Evolutionary conservation across 345 rosid genomes (phyloP), one percentile per base, ranked within the genome.

Genomic region (Salix arbutifolia): DNA sequence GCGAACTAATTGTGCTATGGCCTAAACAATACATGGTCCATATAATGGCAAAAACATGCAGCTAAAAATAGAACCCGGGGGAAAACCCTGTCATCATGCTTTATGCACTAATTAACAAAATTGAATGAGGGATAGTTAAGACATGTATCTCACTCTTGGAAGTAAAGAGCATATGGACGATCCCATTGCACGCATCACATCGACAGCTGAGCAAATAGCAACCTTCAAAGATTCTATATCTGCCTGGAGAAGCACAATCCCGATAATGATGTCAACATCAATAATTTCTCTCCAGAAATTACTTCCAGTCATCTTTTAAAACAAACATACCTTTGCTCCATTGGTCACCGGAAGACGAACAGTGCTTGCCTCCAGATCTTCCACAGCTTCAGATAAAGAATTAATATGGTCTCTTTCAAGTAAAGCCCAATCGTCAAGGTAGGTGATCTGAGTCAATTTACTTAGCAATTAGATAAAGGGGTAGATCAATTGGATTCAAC

Each of bases 281-380:
- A 21, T n/a, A 79, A 40, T 69, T 71, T 75, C 78, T 35, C 74
- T 62, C 71, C 44, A 56, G 68, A 71, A 70, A 65, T 66, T 10
- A 70, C 61, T 35, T 33, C 40, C 60, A 26, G 12, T 48, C 5
- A 65, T 68, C 37, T 35, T 50, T 37, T 37, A 72, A 69, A 78
- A 80, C n/a, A 30, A 16, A 75, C 80, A 23, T 84, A 94, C 99
- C 89, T 86, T 87, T 86, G 98, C 91, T 78, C 97, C 98, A 73
- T 90, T 91, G 37, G 90, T 89, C 14, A 92, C 80, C 19, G 99
- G 99, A 82, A 96, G 86, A 61, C 94, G 97, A 69, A 90, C 89
- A 70, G 99, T 96, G 83, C 89, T 89, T 3, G 98, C 97, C 86
- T 94, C 90, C 74, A 96, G 84, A 90, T 93, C 98, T 82, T 93